Conservation (phyloP, 345 rosid genomes). For the Aurinia saxatilis region DNA sequence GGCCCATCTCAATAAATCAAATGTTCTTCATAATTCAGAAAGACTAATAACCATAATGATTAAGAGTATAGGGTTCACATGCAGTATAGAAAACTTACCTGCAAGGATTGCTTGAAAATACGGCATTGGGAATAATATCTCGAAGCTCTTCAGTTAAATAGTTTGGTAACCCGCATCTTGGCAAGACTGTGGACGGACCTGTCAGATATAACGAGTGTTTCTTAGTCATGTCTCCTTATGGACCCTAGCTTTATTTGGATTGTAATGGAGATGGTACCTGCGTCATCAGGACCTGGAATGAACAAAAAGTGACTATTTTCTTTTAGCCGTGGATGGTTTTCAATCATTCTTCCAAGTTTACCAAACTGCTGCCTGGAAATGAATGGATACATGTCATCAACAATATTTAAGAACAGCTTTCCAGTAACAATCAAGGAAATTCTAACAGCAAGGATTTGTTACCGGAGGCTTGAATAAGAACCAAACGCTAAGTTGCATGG, state of each 20-base stretch:
- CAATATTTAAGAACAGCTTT: not conserved
- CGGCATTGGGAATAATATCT: slow-evolving; percentile 60
- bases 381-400: not conserved
- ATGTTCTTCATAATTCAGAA: not conserved
- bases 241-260: not conserved
- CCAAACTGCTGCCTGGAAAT: slow-evolving; percentile 58
- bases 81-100: slow-evolving; percentile 38
- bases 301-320: slow-evolving; percentile 76
- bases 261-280: slow-evolving; percentile 43
- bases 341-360: slow-evolving; percentile 76
- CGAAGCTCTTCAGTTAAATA: slow-evolving; percentile 70
- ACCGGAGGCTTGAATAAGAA: slow-evolving; percentile 80
- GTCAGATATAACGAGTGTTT: slow-evolving; percentile 14
- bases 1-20: not conserved
- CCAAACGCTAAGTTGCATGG: slow-evolving; percentile 77
- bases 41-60: not conserved
- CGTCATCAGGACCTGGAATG: slow-evolving; percentile 90
- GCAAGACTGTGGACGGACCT: slow-evolving; percentile 90
- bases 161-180: slow-evolving; percentile 71
- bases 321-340: slow-evolving; percentile 63
- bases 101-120: slow-evolving; percentile 94
- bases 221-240: slow-evolving; percentile 11
- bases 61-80: not conserved
- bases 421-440: not conserved
- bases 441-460: slow-evolving; percentile 10